Evolutionary conservation across 225 moss, liverwort and hornwort species (phyloP), one percentile per base, ranked within the genome.

Genomic region (Straminergon stramineum): DNA sequence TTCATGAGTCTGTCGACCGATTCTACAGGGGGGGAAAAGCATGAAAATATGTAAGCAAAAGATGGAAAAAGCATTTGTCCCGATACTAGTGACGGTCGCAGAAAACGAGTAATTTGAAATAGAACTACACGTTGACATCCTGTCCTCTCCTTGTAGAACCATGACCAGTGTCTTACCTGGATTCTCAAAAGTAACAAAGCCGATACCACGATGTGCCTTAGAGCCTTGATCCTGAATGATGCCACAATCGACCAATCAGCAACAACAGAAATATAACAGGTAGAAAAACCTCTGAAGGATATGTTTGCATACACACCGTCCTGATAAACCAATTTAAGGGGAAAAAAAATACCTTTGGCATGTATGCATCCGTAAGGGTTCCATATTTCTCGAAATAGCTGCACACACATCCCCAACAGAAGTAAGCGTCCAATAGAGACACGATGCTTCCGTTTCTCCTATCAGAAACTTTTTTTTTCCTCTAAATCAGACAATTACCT

Each of bases 171-270:
- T 66, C 87, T 79, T 61, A 97, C 97, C 97, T 94, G 98, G 95
- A 91, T 98, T 96, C 89, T 98, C 98, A 85, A 96, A 98, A 71
- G 98, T 98, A 75, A 98, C 98, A 93, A 98, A 98, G 89, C 98
- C 98, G 84, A 98, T 98, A 82, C 98, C 98, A 74, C 97, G 93
- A 92, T 98, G 98, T 67, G 96, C 96, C 92, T 97, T 98, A 18
- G 96, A 97, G 57, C 96, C 94, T 96, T 97, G 97, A 93, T 98
- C 98, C 96, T 97, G 91, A 84, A 85, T 51, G 89, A 63, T 82
- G 60, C 18, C 2, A 82, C 39, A 88, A 85, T 87, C 15, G 28
- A 85, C 23, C 56, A 81, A 88, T 92, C 90, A 94, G 84, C 45
- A 86, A 41, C 28, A 79, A 63, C 37, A 74, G 15, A 51, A 66